Evolutionary conservation across 257 asterid genomes (phyloP).

Genomic region (Fraxinus excelsior): DNA sequence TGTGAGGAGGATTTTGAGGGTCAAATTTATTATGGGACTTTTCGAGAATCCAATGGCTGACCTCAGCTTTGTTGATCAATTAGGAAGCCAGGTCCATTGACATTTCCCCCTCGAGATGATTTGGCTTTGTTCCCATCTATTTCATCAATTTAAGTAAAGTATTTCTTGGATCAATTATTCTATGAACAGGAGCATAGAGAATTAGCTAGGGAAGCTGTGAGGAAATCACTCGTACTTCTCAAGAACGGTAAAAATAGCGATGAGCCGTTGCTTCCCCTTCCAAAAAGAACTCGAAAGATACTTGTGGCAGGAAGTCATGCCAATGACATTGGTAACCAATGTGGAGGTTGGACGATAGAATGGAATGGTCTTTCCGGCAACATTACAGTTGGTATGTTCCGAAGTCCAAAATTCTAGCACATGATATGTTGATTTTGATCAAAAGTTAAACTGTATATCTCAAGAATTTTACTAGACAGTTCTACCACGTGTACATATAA

Average conservation of each 20-base stretch:
- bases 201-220: conserved; percentile 37
- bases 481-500: too few species aligned
- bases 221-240: conserved; percentile 38
- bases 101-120: not conserved
- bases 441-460: too few species aligned
- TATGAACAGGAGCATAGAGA: conserved; percentile 31
- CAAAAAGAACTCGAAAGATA: conserved; percentile 27
- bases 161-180: not conserved
- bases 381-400: conserved; percentile 18
- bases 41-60: conserved; percentile 41
- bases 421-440: too few species aligned
- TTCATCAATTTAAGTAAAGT: not conserved
- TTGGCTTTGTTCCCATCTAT: not conserved
- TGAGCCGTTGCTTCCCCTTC: conserved; percentile 32
- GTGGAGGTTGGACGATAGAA: conserved; percentile 37
- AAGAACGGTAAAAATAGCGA: conserved; percentile 25
- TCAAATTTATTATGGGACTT: conserved; percentile 38
- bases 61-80: conserved; percentile 27
- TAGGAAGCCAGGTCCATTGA: conserved; percentile 30
- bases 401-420: not conserved
- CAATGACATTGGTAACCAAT: conserved; percentile 31
- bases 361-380: conserved; percentile 31
- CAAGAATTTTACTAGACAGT: too few species aligned
- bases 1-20: conserved; percentile 39
- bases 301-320: conserved; percentile 36